Conservation (phyloP, 768 basidiomycete genomes). For the Boletus fagicola region DNA sequence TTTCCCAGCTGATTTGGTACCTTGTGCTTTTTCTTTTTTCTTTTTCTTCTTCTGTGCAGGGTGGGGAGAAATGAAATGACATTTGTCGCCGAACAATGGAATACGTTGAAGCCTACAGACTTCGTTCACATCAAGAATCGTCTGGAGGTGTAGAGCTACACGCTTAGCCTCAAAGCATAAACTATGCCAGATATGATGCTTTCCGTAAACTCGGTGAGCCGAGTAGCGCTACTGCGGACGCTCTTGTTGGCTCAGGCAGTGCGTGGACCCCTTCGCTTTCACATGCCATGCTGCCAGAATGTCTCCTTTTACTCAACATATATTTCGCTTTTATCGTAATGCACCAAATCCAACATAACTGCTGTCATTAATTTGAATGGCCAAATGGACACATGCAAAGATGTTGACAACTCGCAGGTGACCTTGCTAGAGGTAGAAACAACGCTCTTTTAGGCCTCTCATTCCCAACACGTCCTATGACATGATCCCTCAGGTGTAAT, state of each 20-base stretch:
- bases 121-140: constrained; percentile 53
- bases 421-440: constrained; percentile 62
- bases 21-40: background rate
- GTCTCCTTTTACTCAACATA: background rate
- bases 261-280: constrained; percentile 1
- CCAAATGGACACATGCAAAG: background rate
- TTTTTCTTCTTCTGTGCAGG: constrained; percentile 32
- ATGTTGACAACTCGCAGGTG: background rate
- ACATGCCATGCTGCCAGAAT: constrained; percentile 9
- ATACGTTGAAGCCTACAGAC: constrained; percentile 46
- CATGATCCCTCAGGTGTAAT: constrained; percentile 4
- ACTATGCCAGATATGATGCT: constrained; percentile 20
- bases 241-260: constrained; percentile 2
- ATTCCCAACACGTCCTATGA: constrained; percentile 72
- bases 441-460: constrained; percentile 77
- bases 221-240: background rate
- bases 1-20: constrained; percentile 10
- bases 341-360: background rate
- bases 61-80: constrained; percentile 57
- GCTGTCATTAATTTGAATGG: background rate
- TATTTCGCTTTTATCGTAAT: constrained; percentile 17
- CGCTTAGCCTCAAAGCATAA: constrained; percentile 9
- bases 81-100: constrained; percentile 48
- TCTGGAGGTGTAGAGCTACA: constrained; percentile 41
- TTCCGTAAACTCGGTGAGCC: constrained; percentile 13